A percentile compares a stretch with the other conserved stretches of the same genome.
phyloP scores from a whole-genome alignment of 2,329 filamentous ascomycete species.

The Lomentospora prolificans region DNA sequence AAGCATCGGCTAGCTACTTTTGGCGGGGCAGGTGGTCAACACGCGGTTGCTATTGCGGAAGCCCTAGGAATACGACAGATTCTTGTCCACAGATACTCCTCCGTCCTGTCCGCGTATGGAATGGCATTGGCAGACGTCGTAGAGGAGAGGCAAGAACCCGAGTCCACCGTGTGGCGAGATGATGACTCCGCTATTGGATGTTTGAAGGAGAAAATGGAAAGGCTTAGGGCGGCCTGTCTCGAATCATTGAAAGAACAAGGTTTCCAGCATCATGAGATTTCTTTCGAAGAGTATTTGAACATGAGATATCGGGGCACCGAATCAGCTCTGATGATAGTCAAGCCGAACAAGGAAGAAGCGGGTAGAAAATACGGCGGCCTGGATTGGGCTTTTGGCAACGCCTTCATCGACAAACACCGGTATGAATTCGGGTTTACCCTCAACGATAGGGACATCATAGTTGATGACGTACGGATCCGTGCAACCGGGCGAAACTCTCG shows the following conservation, averaged over 20 bases:
- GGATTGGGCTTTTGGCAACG: constrained; percentile 73
- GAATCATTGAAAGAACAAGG: constrained; percentile 64
- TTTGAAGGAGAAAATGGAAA: constrained; percentile 64
- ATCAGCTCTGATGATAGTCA: constrained; percentile 81
- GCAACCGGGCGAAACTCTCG: constrained; percentile 85
- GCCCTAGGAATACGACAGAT: constrained; percentile 79
- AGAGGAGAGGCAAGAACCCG: constrained; percentile 77
- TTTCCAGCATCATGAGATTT: constrained; percentile 62
- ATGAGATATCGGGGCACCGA: constrained; percentile 89
- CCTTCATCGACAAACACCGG: constrained; percentile 78
- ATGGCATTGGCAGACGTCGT: constrained; percentile 92
- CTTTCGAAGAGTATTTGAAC: constrained; percentile 88
- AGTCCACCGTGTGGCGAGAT: constrained; percentile 53
- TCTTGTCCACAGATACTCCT: constrained; percentile 77
- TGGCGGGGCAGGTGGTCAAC: constrained; percentile 83
- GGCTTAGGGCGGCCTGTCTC: constrained; percentile 67
- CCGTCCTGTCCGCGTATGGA: constrained; percentile 80
- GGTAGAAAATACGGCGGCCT: constrained; percentile 45
- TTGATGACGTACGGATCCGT: constrained; percentile 81
- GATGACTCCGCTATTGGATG: constrained; percentile 43
- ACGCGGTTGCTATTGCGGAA: constrained; percentile 83
- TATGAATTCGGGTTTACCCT: constrained; percentile 92
- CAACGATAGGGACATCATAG: constrained; percentile 72
- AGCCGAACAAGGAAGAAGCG: constrained; percentile 53
- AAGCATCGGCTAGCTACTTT: constrained; percentile 88